These are phyloP conservation scores for Xylaria arbuscula DNA, from an alignment of 2,329 filamentous ascomycete species.

Conservation along the genomic window DNA sequence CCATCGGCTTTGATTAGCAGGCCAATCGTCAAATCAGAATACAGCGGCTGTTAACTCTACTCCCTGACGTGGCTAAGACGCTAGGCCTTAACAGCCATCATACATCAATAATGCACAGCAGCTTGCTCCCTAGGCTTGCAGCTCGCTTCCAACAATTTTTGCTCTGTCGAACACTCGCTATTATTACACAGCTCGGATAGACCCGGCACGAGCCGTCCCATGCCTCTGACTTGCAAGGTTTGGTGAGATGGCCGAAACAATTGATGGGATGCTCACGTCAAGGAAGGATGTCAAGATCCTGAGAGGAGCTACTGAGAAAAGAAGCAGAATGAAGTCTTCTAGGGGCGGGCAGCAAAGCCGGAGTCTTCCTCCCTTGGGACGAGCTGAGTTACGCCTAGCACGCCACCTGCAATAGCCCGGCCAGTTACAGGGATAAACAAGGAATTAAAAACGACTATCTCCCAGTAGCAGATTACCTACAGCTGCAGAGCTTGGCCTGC, in stretches of 20 bases:
- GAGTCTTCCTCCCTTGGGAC: neutral
- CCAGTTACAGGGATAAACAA: constrained; percentile 11
- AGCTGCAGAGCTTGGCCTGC: neutral
- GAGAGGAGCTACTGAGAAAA: neutral
- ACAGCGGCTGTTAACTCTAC: neutral
- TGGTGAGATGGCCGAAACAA: neutral
- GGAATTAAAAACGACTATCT: constrained; percentile 10
- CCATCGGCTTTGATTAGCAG: constrained; percentile 15
- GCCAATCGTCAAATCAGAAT: constrained; percentile 8
- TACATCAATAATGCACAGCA: constrained; percentile 13
- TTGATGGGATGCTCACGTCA: neutral
- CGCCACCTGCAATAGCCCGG: constrained; percentile 17
- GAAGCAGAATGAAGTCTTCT: neutral
- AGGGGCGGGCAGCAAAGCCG: neutral
- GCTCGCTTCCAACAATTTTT: constrained; percentile 23
- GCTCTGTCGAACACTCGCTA: constrained; percentile 8
- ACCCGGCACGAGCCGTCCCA: constrained; percentile 18
- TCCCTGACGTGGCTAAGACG: constrained; percentile 10
- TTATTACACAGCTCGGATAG: constrained; percentile 11
- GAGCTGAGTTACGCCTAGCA: constrained; percentile 15
- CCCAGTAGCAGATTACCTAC: constrained; percentile 7
- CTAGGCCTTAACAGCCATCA: neutral
- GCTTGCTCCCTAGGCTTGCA: constrained; percentile 16
- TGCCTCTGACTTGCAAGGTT: neutral
- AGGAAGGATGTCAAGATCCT: neutral